Base-by-base conservation (phyloP, 2,329 filamentous ascomycete species). In the Erysiphe pulchra region DNA sequence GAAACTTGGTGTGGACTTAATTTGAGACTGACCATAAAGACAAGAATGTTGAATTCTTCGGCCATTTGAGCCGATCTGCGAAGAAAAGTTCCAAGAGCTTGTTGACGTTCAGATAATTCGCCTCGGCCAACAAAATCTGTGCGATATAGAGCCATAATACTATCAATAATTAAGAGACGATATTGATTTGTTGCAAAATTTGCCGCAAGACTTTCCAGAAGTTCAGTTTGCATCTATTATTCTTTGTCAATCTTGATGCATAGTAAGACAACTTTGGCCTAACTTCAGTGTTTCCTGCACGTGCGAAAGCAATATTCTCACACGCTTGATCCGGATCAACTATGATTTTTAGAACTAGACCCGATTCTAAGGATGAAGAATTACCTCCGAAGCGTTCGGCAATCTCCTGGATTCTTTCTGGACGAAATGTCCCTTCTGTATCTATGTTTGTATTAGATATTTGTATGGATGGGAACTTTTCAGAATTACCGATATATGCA, bases 11-110 rank as follows among this genome's bases (percentile, higher is more conserved):
- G 14, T 24, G 2, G 5, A 14, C 17, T 6, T 8, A 7, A 11
- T 17, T 3, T 10, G 20, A 39, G 36, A 34, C 55, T 50, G 56
- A 71, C 69, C 68, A 76, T 72, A 48, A 76, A 61, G 44, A 75
- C 71, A 43, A 69, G 71, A 48, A 80, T 63, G 54, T 80, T 80
- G 62, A 79, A 80, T 54, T 79, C 75, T 61, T 78, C 74, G 34
- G 75, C 73, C 62, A 77, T 73, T 56, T 76, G 71, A 13, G 70
- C 69, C 41, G 78, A 60, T 56, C 71, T 73, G 49, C 70, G 70
- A 36, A 80, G 61, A 55, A 78, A 78, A 50, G 74, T 68, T 48
- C 73, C 74, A 31, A 80, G 63, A 54, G 76, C 77, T 59, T 77
- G 72, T 59, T 80, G 76, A 28, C 76, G 68, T 51, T 80, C 76